Percentiles rank a stretch among this genome's conserved stretches.
Evolutionary conservation across 768 basidiomycete genomes (phyloP).

Genomic region (Tylopilus sp.): DNA sequence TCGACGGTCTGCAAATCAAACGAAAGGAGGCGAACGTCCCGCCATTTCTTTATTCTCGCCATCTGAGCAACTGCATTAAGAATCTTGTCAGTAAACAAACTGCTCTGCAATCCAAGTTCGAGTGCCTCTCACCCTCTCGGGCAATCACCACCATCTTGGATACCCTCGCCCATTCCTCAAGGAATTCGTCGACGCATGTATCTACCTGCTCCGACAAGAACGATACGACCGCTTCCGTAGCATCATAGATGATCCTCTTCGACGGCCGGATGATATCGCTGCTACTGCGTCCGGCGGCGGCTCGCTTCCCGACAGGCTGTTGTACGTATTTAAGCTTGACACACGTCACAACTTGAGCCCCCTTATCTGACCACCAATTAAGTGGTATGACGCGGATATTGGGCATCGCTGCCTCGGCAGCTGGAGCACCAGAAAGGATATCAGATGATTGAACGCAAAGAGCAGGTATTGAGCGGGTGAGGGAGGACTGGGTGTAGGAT

Average conservation of each 20-base stretch:
- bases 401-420: constrained; percentile 89
- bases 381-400: constrained; percentile 86
- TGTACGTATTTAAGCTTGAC: constrained; percentile 90
- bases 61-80: constrained; percentile 68
- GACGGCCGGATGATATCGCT: constrained; percentile 72
- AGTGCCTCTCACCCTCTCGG: constrained; percentile 62
- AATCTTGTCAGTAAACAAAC: not conserved
- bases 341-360: constrained; percentile 80
- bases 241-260: constrained; percentile 87
- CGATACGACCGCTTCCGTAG: constrained; percentile 81
- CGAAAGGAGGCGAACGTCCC: constrained; percentile 76
- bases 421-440: constrained; percentile 78
- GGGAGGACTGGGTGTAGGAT: constrained; percentile 62
- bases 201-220: constrained; percentile 86
- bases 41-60: constrained; percentile 68
- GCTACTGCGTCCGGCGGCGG: constrained; percentile 47
- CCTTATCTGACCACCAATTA: constrained; percentile 88
- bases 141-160: constrained; percentile 95
- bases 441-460: constrained; percentile 80
- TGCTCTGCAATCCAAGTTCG: not conserved
- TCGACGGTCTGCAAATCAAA: constrained; percentile 94
- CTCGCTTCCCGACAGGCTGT: constrained; percentile 72
- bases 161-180: constrained; percentile 90
- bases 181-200: constrained; percentile 84
- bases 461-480: constrained; percentile 76